Conservation (phyloP, 1,139 yeast species). For the Pichia norvegensis region DNA sequence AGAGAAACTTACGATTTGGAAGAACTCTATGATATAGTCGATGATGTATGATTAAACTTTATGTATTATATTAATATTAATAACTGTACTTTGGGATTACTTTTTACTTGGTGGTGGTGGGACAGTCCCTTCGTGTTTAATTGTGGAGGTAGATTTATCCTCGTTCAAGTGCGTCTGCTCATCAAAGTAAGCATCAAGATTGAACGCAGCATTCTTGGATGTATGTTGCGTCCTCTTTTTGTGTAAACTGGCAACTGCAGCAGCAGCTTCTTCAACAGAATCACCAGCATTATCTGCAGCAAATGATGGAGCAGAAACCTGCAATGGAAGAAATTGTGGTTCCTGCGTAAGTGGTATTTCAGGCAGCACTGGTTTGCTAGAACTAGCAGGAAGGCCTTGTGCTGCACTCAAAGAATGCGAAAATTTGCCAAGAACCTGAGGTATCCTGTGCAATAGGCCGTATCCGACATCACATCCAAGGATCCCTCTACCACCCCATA, state of each 20-base stretch:
- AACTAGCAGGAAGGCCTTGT: conserved; percentile 1
- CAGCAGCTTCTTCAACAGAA: conserved; percentile 12
- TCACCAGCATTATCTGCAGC: conserved; percentile 3
- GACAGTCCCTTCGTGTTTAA: not conserved
- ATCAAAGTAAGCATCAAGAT: conserved; percentile 11
- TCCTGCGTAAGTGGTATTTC: conserved; percentile 10
- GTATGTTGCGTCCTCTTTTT: conserved; percentile 5
- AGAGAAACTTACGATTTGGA: conserved; percentile 61
- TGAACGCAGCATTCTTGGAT: conserved; percentile 3
- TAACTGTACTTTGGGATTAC: too few species aligned
- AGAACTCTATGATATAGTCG: conserved; percentile 42
- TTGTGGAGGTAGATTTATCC: conserved; percentile 1
- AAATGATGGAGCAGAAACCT: conserved; percentile 11
- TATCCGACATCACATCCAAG: conserved; percentile 95
- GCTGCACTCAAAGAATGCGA: conserved; percentile 2
- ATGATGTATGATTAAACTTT: conserved; percentile 11
- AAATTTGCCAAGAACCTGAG: conserved; percentile 51
- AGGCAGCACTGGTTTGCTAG: not conserved
- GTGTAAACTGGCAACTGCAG: conserved; percentile 4
- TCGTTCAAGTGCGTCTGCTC: conserved; percentile 11
- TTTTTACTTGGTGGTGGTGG: conserved; percentile 10
- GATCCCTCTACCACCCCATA: conserved; percentile 65
- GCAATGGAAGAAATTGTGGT: conserved; percentile 12
- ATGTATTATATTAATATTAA: too few species aligned
- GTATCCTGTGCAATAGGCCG: conserved; percentile 79